Conservation (phyloP, 768 basidiomycete genomes). For the Suillus placidus region DNA sequence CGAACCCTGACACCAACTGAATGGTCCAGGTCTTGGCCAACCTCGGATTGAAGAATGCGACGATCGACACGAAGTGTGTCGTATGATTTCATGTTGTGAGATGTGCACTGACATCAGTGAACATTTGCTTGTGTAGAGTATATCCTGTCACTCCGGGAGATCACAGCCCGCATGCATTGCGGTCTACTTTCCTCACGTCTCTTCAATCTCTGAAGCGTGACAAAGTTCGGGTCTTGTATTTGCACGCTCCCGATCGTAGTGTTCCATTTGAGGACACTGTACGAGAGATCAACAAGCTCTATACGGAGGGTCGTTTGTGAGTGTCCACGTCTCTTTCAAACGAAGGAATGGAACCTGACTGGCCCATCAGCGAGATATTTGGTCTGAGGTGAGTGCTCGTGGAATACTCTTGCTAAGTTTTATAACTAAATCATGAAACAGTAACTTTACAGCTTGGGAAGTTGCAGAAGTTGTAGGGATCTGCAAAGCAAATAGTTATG, state of each 20-base stretch:
- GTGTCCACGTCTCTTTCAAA: constrained; percentile 13
- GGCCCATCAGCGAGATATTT: constrained; percentile 49
- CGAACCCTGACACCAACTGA: neutral
- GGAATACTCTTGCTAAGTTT: neutral
- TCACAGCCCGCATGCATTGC: constrained; percentile 43
- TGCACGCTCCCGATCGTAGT: constrained; percentile 62
- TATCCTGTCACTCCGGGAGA: constrained; percentile 45
- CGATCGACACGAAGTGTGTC: constrained; percentile 52
- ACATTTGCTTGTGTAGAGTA: constrained; percentile 35
- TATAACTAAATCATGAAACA: neutral
- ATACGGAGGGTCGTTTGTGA: constrained; percentile 61
- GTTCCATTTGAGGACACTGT: constrained; percentile 60
- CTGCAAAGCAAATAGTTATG: constrained; percentile 54
- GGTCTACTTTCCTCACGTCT: constrained; percentile 49
- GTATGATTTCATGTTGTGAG: neutral
- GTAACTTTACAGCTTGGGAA: constrained; percentile 63
- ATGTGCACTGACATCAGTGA: neutral
- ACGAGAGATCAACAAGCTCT: constrained; percentile 53
- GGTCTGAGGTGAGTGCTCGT: constrained; percentile 42
- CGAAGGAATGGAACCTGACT: neutral
- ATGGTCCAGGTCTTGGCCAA: constrained; percentile 39
- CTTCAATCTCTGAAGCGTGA: constrained; percentile 46
- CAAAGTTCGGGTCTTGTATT: constrained; percentile 55
- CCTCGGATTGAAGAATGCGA: constrained; percentile 42
- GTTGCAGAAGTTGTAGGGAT: constrained; percentile 61